Evolutionary conservation across 139 green algal genomes (phyloP).

Genomic region (Micractinium sp.): DNA sequence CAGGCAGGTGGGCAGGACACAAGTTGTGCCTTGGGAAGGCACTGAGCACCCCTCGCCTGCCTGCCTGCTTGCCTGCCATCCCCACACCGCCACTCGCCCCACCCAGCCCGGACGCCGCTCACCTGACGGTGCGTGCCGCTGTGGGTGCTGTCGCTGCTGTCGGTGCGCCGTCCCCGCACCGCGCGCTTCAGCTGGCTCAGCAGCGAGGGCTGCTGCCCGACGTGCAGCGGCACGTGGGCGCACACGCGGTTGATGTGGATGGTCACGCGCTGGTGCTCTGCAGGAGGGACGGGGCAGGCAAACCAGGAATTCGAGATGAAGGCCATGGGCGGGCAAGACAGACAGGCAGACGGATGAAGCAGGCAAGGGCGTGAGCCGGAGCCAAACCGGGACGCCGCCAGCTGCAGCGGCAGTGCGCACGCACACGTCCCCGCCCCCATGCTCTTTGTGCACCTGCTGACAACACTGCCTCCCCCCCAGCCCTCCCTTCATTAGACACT

Average conservation of each 20-base stretch:
- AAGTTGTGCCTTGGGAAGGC: no score
- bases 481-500: not conserved
- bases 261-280: constrained; percentile 18
- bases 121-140: constrained; percentile 16
- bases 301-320: not conserved
- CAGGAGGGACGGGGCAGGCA: not conserved
- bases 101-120: not conserved
- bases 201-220: not conserved
- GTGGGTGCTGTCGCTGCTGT: not conserved
- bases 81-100: no score
- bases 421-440: no score
- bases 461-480: not conserved
- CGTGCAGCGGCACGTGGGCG: constrained; percentile 6
- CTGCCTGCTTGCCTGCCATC: not conserved
- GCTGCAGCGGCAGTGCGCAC: no score
- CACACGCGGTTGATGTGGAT: constrained; percentile 12
- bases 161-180: not conserved
- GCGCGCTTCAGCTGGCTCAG: not conserved
- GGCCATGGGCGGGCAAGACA: not conserved
- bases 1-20: not conserved
- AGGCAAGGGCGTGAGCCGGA: no score
- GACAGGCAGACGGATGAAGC: not conserved
- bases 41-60: no score
- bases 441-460: not conserved
- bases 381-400: not conserved